Evolutionary conservation across 352 stramenopile species (phyloP), one percentile per base, ranked within the genome.

Genomic region (Phytophthora quininea): DNA sequence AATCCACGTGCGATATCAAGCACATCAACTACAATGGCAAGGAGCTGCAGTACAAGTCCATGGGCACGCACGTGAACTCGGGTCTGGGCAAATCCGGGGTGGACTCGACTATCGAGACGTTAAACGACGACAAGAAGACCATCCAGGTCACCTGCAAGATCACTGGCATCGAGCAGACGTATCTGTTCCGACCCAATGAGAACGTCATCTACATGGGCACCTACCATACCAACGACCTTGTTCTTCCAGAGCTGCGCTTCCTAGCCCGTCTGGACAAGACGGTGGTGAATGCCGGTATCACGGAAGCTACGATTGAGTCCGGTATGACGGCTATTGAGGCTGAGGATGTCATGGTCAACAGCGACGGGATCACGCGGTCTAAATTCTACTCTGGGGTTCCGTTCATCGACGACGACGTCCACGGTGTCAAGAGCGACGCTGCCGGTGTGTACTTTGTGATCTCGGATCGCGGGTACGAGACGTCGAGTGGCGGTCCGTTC

Each of bases 131-230:
- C 10, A 71, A 73, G 38, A 74, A 82, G 47, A 79, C 73, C 4
- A 79, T 85, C 52, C 62, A 73, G 7, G 50, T 85, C 48, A 76
- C 69, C 43, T 85, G 77, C 54, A 67, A 67, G 27, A 58, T 43
- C 15, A 63, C 54, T 0, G 74, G 77, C 1, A 31, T 85, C 7
- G 79, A 79, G 33, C 78, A 86, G 51, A 82, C 79, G 37, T 86
- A 81, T 38, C 72, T 86, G 47, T 81, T 84, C 65, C 73, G 77
- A 4, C 74, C 74, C 2, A 72, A 79, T n/a, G 77, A 85, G 49
- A 85, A 80, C 31, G 66, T 59, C 30, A 62, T 85, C 38, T 85
- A 85, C 63, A 79, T 85, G 74, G 68, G 74, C 32, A 83, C 78
- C 4, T 76, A 83, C 61, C 74, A 85, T 54, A 69, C 61, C 8